Evolutionary conservation across 2,329 filamentous ascomycete species (phyloP).

Genomic region (Byssochlamys sp.): DNA sequence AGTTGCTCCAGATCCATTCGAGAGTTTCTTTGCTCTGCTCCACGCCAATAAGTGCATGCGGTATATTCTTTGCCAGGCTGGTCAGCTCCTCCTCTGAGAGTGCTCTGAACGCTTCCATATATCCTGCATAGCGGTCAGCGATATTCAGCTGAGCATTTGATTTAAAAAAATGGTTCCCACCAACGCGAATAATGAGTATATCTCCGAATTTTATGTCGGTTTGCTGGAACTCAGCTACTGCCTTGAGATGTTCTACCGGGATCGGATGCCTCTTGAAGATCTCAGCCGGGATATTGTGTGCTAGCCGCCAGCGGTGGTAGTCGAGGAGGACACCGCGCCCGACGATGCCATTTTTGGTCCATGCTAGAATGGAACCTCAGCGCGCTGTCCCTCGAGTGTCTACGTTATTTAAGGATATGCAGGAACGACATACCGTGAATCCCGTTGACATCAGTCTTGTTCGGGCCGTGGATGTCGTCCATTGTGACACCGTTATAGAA

Average conservation of each 20-base stretch:
- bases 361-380: not conserved
- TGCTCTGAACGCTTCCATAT: not conserved
- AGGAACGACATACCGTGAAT: slow-evolving; percentile 7
- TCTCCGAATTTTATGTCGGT: not conserved
- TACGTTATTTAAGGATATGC: not conserved
- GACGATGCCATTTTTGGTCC: not conserved
- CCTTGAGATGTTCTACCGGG: not conserved
- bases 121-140: not conserved
- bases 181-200: not conserved
- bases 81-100: not conserved
- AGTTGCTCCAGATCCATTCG: not conserved
- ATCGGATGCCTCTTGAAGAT: not conserved
- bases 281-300: not conserved
- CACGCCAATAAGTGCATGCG: not conserved
- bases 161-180: not conserved
- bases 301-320: not conserved
- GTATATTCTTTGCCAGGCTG: not conserved
- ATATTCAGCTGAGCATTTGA: not conserved
- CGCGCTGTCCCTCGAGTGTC: not conserved
- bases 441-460: slow-evolving; percentile 6
- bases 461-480: slow-evolving; percentile 10
- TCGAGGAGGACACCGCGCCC: not conserved
- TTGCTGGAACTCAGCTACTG: not conserved
- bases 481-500: slow-evolving; percentile 11
- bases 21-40: not conserved